Percentiles rank a stretch among this genome's conserved stretches.
Conservation (phyloP, 2,329 filamentous ascomycete species). For the Talaromyces pinophilus region DNA sequence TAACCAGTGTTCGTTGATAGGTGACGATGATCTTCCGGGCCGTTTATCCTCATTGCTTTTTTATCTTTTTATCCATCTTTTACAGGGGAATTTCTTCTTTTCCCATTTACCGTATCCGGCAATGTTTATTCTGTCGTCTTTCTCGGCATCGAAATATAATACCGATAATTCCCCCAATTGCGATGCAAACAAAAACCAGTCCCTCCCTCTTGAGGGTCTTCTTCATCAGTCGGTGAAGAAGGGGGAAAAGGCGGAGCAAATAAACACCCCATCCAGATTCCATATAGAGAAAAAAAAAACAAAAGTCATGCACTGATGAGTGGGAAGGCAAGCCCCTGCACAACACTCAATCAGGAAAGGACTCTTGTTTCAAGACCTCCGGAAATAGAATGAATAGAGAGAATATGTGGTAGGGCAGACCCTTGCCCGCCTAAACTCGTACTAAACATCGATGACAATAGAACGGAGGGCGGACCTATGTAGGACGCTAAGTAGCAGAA, state of each 20-base stretch:
- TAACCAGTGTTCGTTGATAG: background rate
- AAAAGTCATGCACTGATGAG: conserved; percentile 4
- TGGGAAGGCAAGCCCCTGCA: background rate
- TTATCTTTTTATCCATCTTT: no score
- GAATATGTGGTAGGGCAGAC: conserved; percentile 3
- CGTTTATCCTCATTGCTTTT: conserved; percentile 18
- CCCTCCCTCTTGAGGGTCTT: background rate
- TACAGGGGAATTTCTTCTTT: background rate
- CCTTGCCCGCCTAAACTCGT: background rate
- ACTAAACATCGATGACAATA: background rate
- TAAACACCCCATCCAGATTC: background rate
- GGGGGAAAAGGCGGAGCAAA: conserved; percentile 2
- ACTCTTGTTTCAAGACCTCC: background rate
- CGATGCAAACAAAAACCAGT: conserved; percentile 11
- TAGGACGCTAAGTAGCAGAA: background rate
- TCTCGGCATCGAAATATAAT: background rate
- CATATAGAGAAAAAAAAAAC: background rate
- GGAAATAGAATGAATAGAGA: conserved; percentile 16
- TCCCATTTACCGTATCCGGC: conserved; percentile 3
- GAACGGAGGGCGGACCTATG: background rate
- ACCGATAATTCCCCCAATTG: background rate
- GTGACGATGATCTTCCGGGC: conserved; percentile 16
- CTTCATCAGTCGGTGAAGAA: conserved; percentile 1
- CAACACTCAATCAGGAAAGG: conserved; percentile 7
- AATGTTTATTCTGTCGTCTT: background rate